Conservation (phyloP, 2,329 filamentous ascomycete species). For the Arthroderma uncinatum region DNA sequence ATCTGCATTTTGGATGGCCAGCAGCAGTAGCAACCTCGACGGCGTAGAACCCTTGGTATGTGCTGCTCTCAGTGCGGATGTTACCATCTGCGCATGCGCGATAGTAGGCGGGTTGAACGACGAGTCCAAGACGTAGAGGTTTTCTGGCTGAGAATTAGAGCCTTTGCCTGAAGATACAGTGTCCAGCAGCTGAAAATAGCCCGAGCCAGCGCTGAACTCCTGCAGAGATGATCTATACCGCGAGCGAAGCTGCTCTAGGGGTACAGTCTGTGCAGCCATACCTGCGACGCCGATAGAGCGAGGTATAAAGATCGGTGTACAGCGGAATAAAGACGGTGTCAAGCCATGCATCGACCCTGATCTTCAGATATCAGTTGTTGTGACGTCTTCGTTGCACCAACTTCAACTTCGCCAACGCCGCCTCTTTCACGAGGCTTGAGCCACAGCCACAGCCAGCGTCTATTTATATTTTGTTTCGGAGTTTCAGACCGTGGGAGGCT, state of each 20-base stretch:
- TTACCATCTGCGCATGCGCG: conserved; percentile 47
- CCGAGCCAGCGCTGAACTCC: conserved; percentile 32
- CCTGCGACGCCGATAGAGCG: background rate
- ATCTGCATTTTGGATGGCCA: conserved; percentile 55
- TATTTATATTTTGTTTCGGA: too few species aligned
- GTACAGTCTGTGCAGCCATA: background rate
- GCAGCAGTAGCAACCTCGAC: conserved; percentile 44
- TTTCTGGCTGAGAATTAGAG: conserved; percentile 12
- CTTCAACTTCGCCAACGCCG: too few species aligned
- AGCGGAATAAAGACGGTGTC: background rate
- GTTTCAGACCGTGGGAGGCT: too few species aligned
- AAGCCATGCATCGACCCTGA: background rate
- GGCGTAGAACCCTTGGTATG: conserved; percentile 23
- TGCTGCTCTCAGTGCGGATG: conserved; percentile 37
- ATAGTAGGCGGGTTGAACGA: conserved; percentile 55
- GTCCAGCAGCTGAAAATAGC: conserved; percentile 26
- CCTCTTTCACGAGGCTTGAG: too few species aligned
- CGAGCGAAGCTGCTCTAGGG: conserved; percentile 25
- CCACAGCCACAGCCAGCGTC: too few species aligned
- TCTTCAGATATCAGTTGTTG: background rate
- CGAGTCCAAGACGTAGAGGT: conserved; percentile 52
- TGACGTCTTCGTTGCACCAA: too few species aligned
- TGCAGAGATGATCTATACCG: conserved; percentile 34
- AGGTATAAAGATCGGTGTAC: background rate
- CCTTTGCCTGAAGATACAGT: conserved; percentile 15